Evolutionary conservation across 129 eudicot species (phyloP).

Genomic region (Artemisia argyi): DNA sequence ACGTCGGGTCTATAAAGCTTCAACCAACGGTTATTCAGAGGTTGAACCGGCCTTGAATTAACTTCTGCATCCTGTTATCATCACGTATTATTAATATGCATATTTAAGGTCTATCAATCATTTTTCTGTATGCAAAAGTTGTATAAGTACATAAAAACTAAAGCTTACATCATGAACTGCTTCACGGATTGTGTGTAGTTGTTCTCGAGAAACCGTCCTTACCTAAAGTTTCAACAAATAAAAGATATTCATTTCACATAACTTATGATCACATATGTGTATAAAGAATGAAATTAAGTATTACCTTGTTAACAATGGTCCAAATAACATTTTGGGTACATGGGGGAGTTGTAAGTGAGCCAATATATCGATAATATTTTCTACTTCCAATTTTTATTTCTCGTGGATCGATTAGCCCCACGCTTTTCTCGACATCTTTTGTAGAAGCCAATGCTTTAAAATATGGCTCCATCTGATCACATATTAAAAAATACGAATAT

Average conservation of each 20-base stretch:
- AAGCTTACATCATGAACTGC: slow-evolving; percentile 26
- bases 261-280: neutral
- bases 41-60: slow-evolving; percentile 11
- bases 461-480: slow-evolving; percentile 36
- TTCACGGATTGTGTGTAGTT: slow-evolving; percentile 19
- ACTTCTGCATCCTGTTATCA: slow-evolving; percentile 18
- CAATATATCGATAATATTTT: slow-evolving; percentile 64
- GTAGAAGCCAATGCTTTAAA: slow-evolving; percentile 39
- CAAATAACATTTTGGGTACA: slow-evolving; percentile 56
- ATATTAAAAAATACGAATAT: neutral
- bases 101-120: neutral
- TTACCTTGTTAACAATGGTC: slow-evolving; percentile 61
- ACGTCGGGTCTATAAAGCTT: slow-evolving; percentile 43
- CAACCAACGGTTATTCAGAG: slow-evolving; percentile 35
- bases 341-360: slow-evolving; percentile 74
- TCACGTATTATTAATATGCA: neutral
- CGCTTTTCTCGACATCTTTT: slow-evolving; percentile 30
- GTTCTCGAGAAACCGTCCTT: slow-evolving; percentile 24
- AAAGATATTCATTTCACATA: neutral
- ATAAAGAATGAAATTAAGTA: neutral
- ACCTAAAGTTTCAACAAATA: neutral
- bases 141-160: neutral
- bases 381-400: slow-evolving; percentile 49
- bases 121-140: neutral
- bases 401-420: slow-evolving; percentile 51